Percentiles rank a stretch among this genome's conserved stretches.
Conservation (phyloP, 768 basidiomycete species). For the Pisolithus sp. region DNA sequence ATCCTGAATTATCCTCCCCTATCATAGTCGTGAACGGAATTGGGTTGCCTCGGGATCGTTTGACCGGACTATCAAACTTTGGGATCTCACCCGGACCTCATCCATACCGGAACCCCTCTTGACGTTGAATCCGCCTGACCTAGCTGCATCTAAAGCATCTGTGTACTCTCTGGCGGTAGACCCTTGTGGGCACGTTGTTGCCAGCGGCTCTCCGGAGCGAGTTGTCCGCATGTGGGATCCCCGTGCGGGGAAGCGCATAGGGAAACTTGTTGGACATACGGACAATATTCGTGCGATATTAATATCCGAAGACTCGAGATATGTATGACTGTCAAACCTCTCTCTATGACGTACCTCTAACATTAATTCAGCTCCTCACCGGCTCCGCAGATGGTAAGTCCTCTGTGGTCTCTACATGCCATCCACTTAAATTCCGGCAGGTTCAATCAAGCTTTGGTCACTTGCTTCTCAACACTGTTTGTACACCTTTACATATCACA, state of each 20-base stretch:
- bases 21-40: slow-evolving; percentile 60
- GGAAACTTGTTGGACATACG: slow-evolving; percentile 92
- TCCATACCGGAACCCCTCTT: slow-evolving; percentile 46
- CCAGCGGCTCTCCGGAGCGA: slow-evolving; percentile 86
- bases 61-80: slow-evolving; percentile 89
- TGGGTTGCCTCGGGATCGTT: slow-evolving; percentile 95
- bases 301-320: slow-evolving; percentile 85
- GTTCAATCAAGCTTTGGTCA: slow-evolving; percentile 94
- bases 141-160: slow-evolving; percentile 58
- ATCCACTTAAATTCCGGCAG: slow-evolving; percentile 20
- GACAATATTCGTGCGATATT: slow-evolving; percentile 92
- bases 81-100: slow-evolving; percentile 64
- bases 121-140: slow-evolving; percentile 63
- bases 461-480: slow-evolving; percentile 81
- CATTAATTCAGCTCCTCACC: slow-evolving; percentile 55
- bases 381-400: slow-evolving; percentile 67
- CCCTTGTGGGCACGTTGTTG: slow-evolving; percentile 72
- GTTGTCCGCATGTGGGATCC: slow-evolving; percentile 94
- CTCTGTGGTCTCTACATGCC: background rate
- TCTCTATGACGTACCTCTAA: slow-evolving; percentile 7
- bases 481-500: slow-evolving; percentile 94
- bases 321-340: slow-evolving; percentile 46
- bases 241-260: slow-evolving; percentile 68
- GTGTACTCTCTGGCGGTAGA: slow-evolving; percentile 79
- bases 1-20: slow-evolving; percentile 10